Evolutionary conservation across 192 early-diverging fungal species (phyloP), one percentile per base, ranked within the genome.

Genomic region (Entophlyctis helioformis): DNA sequence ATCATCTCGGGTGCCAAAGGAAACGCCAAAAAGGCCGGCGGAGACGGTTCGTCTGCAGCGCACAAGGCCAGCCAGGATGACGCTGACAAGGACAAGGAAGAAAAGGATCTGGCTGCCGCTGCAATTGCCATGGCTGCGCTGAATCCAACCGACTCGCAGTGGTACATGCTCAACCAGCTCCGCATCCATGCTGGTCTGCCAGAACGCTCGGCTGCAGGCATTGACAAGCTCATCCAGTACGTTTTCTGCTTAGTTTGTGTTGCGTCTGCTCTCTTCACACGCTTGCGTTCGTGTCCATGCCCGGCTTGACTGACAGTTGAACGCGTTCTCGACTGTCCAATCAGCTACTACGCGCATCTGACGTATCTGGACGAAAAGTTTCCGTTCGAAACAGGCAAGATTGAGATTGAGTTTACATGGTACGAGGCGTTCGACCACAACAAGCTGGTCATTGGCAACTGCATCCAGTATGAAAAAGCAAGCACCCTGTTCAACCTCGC

Each of bases 391-490:
- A 62, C 64, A 29, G 57, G 57, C 38, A 46, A 67, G 62, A 48
- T 71, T 16, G 51, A 62, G 31, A 64, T 71, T 34, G 49, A 56
- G 36, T 76, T 76, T 41, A 44, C 48, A 16, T 76, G 74, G 74
- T 67, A 52, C 36, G 74, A 74, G 38, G 50, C 60, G 0, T 66
- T 67, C 33, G 46, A 42, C 21, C 40, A 43, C 10, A 62, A 67
- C 18, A 40, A 51, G 15, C 7, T 15, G 64, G 60, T 75, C 3
- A 21, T 51, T 18, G 68, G 54, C 16, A 44, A 54, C n/a, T 78
- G 71, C 42, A 76, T 78, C 28, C 72, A 78, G 31, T 78, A 67
- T 51, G 75, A 78, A 57, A 78, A 76, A 41, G 75, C 72, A 2
- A 41, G 56, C 18, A 56, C 58, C 24, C 46, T 71, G 22, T 78